Evolutionary conservation across 176 grass and related monocot genomes (phyloP), one percentile per base, ranked within the genome.

Genomic region (Aechmea fasciata): DNA sequence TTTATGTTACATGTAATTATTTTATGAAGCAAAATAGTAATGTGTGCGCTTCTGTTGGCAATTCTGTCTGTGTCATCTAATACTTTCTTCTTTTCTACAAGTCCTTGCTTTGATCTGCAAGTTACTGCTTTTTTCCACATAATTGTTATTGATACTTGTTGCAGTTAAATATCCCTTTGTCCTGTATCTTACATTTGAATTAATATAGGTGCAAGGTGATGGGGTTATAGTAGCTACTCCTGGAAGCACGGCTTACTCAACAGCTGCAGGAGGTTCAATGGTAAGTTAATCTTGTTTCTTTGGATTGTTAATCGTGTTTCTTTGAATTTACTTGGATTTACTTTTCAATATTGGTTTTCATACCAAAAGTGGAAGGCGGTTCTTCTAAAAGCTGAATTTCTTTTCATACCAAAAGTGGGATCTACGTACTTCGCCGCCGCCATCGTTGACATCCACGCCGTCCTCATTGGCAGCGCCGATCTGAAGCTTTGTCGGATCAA

Each of bases 161-260:
- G 6, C 33, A 41, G 33, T 41, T 17, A 59, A 59, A 19, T 17
- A 18, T 59, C 19, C 14, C 8, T 59, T 17, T 59, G 12, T 69
- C 49, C 24, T 70, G 68, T 2, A 54, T 69, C 52, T 77, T 51
- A 24, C 23, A 33, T 57, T 11, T 61, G 17, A 49, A 57, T 69
- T 53, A 67, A 70, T 85, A 8, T 87, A 99, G 95, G 95, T 99
- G 71, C 95, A 99, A 93, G 95, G 87, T 57, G 95, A 99, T 80
- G 95, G 95, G 49, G 90, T 99, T 33, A 99, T 99, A 88, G 84
- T 99, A 77, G 95, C 95, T 76, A 99, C 90, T 62, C 87, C 95
- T 76, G 95, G 90, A 59, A 93, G 90, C 68, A 99, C 95, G 11
- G 95, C 95, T 57, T 99, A 99, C 79, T 99, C 95, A 55, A 99